phyloP scores from a whole-genome alignment of 805 yeast genomes.

The Pichia manshurica region DNA sequence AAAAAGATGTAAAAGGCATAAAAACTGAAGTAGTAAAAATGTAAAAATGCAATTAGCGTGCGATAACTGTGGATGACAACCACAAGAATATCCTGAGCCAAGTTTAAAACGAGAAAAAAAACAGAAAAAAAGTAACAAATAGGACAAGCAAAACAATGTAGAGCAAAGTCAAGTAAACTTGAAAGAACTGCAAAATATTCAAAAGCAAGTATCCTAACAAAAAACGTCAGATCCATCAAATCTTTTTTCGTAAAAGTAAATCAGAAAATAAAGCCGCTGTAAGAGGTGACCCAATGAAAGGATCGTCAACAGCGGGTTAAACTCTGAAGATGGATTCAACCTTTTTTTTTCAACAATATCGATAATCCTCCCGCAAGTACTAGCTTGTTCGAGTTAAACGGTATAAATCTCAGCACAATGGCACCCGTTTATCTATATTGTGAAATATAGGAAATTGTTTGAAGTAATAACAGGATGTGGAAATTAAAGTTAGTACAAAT shows the following conservation, averaged over 20 bases:
- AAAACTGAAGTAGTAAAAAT: no score
- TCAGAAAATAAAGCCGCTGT: neutral
- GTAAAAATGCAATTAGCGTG: no score
- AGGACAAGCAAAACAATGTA: no score
- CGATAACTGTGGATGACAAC: no score
- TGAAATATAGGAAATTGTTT: conserved; percentile 8
- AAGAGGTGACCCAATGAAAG: neutral
- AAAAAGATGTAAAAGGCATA: no score
- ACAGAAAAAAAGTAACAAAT: neutral
- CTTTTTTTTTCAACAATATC: conserved; percentile 31
- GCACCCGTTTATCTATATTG: conserved; percentile 46
- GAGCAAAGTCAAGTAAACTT: no score
- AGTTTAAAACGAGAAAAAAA: neutral
- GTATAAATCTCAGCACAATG: conserved; percentile 59
- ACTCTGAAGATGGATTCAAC: conserved; percentile 11
- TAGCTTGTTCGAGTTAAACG: conserved; percentile 80
- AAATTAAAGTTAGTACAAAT: neutral
- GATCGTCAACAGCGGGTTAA: neutral
- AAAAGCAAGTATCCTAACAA: neutral
- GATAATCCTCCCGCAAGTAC: conserved; percentile 74
- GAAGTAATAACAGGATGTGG: no score
- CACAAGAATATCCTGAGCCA: no score
- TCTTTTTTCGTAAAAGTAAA: neutral
- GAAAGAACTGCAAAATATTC: neutral
- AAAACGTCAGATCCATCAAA: conserved; percentile 1